Conservation (phyloP, 164 flowering plant genomes). For the Tinospora cordifolia region DNA sequence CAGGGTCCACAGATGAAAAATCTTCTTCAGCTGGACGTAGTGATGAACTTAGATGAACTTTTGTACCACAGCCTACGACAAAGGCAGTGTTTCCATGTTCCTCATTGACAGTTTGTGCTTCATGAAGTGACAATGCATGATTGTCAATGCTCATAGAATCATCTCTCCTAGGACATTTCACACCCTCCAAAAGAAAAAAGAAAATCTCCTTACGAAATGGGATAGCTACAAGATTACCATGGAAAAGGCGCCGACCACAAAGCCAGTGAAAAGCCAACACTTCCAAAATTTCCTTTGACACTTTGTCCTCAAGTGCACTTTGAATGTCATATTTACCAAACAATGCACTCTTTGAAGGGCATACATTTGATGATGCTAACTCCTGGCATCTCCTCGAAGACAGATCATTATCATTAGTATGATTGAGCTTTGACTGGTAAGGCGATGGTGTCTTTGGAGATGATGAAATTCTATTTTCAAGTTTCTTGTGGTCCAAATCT, state of each 20-base stretch:
- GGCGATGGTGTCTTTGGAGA: constrained; percentile 59
- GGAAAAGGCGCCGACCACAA: constrained; percentile 41
- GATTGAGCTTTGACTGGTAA: constrained; percentile 26
- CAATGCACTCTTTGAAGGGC: constrained; percentile 11
- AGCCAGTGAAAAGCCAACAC: constrained; percentile 48
- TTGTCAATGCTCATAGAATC: constrained; percentile 4
- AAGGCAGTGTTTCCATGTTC: constrained; percentile 34
- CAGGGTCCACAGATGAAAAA: constrained; percentile 17
- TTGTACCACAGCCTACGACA: constrained; percentile 38
- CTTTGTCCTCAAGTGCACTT: constrained; percentile 42
- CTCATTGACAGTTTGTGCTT: constrained; percentile 13
- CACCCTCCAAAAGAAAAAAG: constrained; percentile 43
- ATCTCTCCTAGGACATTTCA: constrained; percentile 21
- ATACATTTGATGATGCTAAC: constrained; percentile 16
- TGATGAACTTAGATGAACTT: constrained; percentile 35
- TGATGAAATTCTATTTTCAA: constrained; percentile 28
- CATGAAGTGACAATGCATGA: constrained; percentile 6
- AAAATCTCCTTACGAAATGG: constrained; percentile 44
- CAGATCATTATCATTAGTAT: constrained; percentile 21
- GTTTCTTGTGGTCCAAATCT: constrained; percentile 16
- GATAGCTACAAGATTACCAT: constrained; percentile 61
- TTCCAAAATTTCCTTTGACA: constrained; percentile 45
- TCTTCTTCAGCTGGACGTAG: constrained; percentile 15
- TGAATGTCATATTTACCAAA: constrained; percentile 30
- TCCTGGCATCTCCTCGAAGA: constrained; percentile 23